Percentiles rank a stretch among this genome's conserved stretches.
These are phyloP conservation scores for Agaricus subrufescens DNA, from an alignment of 768 basidiomycete species.

Conservation along the genomic window DNA sequence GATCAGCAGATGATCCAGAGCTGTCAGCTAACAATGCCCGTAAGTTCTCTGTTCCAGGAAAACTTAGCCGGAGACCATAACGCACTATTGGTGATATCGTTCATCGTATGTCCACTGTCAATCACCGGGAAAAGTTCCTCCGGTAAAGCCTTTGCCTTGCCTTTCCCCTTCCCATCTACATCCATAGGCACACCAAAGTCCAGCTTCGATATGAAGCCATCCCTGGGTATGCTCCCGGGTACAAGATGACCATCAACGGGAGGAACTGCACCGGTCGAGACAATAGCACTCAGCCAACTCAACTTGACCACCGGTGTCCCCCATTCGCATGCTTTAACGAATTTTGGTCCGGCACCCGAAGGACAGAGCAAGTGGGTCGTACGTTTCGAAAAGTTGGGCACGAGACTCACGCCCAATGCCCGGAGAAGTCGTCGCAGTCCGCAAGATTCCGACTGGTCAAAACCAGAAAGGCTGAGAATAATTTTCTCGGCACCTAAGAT, in stretches of 20 bases:
- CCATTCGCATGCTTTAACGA: slow-evolving; percentile 78
- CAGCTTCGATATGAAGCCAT: not conserved
- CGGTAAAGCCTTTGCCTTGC: slow-evolving; percentile 21
- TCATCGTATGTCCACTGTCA: slow-evolving; percentile 24
- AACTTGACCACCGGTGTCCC: slow-evolving; percentile 65
- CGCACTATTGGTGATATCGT: slow-evolving; percentile 46
- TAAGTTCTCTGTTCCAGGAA: not conserved
- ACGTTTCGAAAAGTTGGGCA: slow-evolving; percentile 55
- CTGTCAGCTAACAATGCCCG: slow-evolving; percentile 3
- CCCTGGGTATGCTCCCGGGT: slow-evolving; percentile 5
- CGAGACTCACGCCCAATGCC: slow-evolving; percentile 56
- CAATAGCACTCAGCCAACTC: slow-evolving; percentile 66
- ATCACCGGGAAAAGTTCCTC: slow-evolving; percentile 4
- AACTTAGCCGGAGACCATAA: not conserved
- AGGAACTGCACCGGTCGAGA: slow-evolving; percentile 45
- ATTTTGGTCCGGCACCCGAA: slow-evolving; percentile 64
- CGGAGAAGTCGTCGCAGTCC: slow-evolving; percentile 63
- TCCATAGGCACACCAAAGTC: slow-evolving; percentile 5
- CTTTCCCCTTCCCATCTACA: slow-evolving; percentile 23
- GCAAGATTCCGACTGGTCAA: slow-evolving; percentile 63
- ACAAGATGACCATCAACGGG: slow-evolving; percentile 27
- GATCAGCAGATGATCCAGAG: slow-evolving; percentile 3
- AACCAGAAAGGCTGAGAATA: slow-evolving; percentile 67
- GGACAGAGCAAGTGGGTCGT: slow-evolving; percentile 84
- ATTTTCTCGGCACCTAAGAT: slow-evolving; percentile 50